These are phyloP conservation scores for Luvunga scandens DNA, from an alignment of 345 rosid species.

Conservation along the genomic window DNA sequence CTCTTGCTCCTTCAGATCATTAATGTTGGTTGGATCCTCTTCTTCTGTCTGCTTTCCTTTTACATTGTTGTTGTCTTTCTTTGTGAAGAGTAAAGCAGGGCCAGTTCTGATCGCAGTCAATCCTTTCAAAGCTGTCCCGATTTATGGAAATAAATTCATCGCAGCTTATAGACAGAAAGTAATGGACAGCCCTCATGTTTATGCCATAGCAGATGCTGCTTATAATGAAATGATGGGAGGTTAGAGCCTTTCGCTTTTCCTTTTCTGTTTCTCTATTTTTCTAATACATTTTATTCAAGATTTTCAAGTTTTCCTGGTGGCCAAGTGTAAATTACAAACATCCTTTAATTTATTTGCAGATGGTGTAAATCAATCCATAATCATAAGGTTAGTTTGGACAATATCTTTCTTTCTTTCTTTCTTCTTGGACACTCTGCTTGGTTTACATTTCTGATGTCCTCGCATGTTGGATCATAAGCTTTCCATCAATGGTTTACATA, in stretches of 20 bases:
- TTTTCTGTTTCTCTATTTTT: constrained; percentile 2
- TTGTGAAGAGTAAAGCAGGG: constrained; percentile 84
- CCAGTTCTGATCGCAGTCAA: constrained; percentile 85
- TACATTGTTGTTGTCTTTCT: constrained; percentile 16
- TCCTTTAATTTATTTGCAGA: constrained; percentile 47
- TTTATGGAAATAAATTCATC: constrained; percentile 61
- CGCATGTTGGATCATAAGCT: constrained; percentile 1
- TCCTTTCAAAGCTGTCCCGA: constrained; percentile 69
- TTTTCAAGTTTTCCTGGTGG: not conserved
- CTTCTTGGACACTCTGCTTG: not conserved
- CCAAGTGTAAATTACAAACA: constrained; percentile 7
- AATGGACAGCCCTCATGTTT: constrained; percentile 72
- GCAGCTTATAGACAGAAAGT: constrained; percentile 60
- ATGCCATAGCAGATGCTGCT: constrained; percentile 77
- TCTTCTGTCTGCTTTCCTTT: constrained; percentile 16
- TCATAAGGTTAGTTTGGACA: constrained; percentile 68
- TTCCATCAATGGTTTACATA: not conserved
- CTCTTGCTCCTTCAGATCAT: constrained; percentile 5
- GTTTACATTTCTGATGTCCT: constrained; percentile 5
- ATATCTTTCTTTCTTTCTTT: constrained; percentile 15
- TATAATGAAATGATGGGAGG: constrained; percentile 95
- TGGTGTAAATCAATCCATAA: constrained; percentile 79
- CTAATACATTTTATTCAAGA: constrained; percentile 13
- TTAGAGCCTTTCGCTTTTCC: constrained; percentile 17
- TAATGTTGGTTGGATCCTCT: constrained; percentile 2